Base-by-base conservation (phyloP, 2,329 filamentous ascomycete species). In the Tolypocladium pustulatum region DNA sequence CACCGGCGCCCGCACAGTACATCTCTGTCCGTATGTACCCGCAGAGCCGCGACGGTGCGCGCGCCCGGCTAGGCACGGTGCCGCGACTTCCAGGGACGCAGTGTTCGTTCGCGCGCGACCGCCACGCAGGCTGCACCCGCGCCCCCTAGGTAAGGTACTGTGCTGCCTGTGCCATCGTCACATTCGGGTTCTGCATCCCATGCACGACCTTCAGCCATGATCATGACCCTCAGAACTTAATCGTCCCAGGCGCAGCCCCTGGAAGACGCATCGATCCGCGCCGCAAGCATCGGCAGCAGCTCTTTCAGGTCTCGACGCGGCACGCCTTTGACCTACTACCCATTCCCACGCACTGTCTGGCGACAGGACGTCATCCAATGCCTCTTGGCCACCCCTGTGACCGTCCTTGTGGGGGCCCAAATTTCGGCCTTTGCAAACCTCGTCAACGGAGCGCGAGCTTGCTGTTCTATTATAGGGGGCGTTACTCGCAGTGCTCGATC, bases 281-380 rank as follows among this genome's bases (percentile, higher is more conserved):
- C 30, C 10, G 20, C 4, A 9, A 7, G 10, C 2, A 22, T 13
- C 49, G 30, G 30, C 49, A 9, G 25, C 43, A 2, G 3, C 25
- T 12, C 4, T 13, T 17, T 25, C 49, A 17, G 17, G 17, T 4
- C 27, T 49, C 17, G 27, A 32, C 27, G 49, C 49, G 27, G 17
- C 27, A 20, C 27, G 4, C 27, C 2, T n/a, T n/a, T 27, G n/a
- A 25, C 17, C 27, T 6, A 3, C 4, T 27, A 8, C 15, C 9
- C 20, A 25, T 40, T 12, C 6, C 53, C 36, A 20, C 55, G 46
- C 55, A 36, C 27, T 57, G 54, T 57, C n/a, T 54, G 54, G 60
- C 58, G 32, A 51, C 56, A 55, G 56, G 49, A 58, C 58, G 60
- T 61, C 60, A 61, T n/a, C n/a, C n/a, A n/a, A n/a, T 58, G 54